Conservation (phyloP, 2,329 filamentous ascomycete genomes). For the Aspergillus fructus region DNA sequence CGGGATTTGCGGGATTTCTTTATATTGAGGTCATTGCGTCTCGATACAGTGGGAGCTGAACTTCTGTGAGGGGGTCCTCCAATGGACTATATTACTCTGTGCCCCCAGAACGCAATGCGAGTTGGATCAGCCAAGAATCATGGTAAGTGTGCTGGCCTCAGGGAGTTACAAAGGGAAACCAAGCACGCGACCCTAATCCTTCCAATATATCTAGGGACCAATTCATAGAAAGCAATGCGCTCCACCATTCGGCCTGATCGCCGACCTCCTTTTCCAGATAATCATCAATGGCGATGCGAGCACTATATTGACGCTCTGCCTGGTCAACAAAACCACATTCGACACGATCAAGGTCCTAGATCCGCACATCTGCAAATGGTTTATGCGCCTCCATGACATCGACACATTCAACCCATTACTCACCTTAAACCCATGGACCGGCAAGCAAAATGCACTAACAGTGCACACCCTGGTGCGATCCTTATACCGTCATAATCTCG, state of each 20-base stretch:
- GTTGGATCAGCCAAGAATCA: slow-evolving; percentile 1
- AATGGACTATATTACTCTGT: slow-evolving; percentile 12
- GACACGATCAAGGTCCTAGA: slow-evolving; percentile 27
- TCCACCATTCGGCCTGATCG: slow-evolving; percentile 23
- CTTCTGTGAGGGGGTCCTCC: slow-evolving; percentile 2
- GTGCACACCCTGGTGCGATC: slow-evolving; percentile 25
- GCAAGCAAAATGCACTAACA: slow-evolving; percentile 21
- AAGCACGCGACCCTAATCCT: slow-evolving; percentile 12
- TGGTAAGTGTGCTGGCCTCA: neutral
- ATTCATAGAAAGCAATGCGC: slow-evolving; percentile 8
- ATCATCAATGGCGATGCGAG: slow-evolving; percentile 26
- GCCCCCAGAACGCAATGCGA: slow-evolving; percentile 4
- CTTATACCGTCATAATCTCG: slow-evolving; percentile 23
- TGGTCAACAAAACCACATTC: slow-evolving; percentile 27
- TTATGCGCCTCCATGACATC: slow-evolving; percentile 49
- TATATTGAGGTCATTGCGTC: slow-evolving; percentile 14
- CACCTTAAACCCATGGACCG: slow-evolving; percentile 28
- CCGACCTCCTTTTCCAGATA: slow-evolving; percentile 31
- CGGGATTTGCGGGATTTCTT: slow-evolving; percentile 1
- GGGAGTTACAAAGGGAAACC: neutral
- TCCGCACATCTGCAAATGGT: slow-evolving; percentile 27
- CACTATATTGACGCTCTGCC: slow-evolving; percentile 23
- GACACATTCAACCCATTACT: slow-evolving; percentile 60
- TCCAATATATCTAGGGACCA: slow-evolving; percentile 10
- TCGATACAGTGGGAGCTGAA: neutral